Evolutionary conservation across 129 eudicot genomes (phyloP).

Genomic region (Glebionis coronaria): DNA sequence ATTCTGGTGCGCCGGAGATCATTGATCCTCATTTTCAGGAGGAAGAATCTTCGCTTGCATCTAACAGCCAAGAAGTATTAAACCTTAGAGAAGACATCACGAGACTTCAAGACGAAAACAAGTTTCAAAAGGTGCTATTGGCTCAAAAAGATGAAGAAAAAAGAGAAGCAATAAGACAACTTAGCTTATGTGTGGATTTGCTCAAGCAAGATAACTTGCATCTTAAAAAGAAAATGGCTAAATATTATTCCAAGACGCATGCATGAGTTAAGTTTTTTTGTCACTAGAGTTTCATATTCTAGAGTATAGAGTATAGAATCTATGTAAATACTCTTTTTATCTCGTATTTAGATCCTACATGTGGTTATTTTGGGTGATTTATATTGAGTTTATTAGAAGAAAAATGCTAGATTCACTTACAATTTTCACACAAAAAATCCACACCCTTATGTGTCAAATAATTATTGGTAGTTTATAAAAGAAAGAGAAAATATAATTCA

Average conservation of each 20-base stretch:
- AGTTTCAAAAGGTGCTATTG: constrained; percentile 47
- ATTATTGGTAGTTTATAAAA: too few relatives aligned
- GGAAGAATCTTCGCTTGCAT: constrained; percentile 21
- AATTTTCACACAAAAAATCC: too few relatives aligned
- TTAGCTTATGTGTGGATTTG: constrained; percentile 63
- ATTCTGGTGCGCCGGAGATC: constrained; percentile 50
- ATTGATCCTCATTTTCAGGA: constrained; percentile 24
- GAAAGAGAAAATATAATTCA: too few relatives aligned
- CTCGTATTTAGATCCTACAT: too few relatives aligned
- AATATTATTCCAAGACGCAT: neutral
- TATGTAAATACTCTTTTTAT: too few relatives aligned
- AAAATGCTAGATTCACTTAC: too few relatives aligned
- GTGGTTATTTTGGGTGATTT: too few relatives aligned
- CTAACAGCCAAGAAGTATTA: constrained; percentile 29
- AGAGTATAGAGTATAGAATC: too few relatives aligned
- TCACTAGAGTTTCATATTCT: too few relatives aligned
- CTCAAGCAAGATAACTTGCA: constrained; percentile 62
- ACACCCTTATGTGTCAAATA: too few relatives aligned
- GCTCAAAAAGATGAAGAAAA: constrained; percentile 82
- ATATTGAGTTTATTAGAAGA: too few relatives aligned
- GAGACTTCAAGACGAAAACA: constrained; percentile 55
- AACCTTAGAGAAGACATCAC: constrained; percentile 57
- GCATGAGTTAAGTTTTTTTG: too few relatives aligned
- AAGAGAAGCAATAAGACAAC: constrained; percentile 83
- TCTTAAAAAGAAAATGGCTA: constrained; percentile 40